Conservation (phyloP, 495 filamentous ascomycete genomes). For the Pyronema omphalodes region DNA sequence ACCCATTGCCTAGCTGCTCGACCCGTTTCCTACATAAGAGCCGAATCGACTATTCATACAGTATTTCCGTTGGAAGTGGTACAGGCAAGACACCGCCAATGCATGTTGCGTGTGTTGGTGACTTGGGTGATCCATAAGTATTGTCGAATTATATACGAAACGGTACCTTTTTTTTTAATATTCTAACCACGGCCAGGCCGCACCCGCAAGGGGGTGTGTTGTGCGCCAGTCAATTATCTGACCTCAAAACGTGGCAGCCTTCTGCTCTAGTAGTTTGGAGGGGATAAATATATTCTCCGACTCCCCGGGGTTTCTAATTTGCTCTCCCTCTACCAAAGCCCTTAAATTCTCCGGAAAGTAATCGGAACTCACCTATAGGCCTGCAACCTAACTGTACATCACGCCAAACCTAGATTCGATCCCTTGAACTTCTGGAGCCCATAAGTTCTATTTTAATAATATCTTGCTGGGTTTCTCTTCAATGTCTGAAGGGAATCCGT, state of each 20-base stretch:
- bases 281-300: not conserved
- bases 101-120: conserved; percentile 1
- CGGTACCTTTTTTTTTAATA: not conserved
- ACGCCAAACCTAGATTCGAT: too few relatives aligned
- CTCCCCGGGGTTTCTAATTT: not conserved
- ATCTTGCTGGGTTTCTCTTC: not conserved
- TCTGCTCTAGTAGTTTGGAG: not conserved
- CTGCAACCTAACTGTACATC: not conserved
- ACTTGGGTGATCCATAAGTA: conserved; percentile 3
- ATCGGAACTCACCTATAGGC: not conserved
- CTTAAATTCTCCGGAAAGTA: not conserved
- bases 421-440: not conserved
- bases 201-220: not conserved
- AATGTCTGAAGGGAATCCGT: conserved; percentile 6
- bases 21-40: not conserved
- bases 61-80: not conserved
- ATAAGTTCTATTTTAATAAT: not conserved
- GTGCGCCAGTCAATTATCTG: not conserved
- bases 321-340: not conserved
- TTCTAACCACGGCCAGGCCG: not conserved
- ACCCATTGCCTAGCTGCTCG: too few relatives aligned
- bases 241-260: conserved; percentile 2
- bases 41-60: not conserved
- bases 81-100: not conserved
- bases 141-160: not conserved